Percentiles rank a stretch among this genome's conserved stretches.
phyloP scores from a whole-genome alignment of 345 rosid genomes.

The Populus euphratica region DNA sequence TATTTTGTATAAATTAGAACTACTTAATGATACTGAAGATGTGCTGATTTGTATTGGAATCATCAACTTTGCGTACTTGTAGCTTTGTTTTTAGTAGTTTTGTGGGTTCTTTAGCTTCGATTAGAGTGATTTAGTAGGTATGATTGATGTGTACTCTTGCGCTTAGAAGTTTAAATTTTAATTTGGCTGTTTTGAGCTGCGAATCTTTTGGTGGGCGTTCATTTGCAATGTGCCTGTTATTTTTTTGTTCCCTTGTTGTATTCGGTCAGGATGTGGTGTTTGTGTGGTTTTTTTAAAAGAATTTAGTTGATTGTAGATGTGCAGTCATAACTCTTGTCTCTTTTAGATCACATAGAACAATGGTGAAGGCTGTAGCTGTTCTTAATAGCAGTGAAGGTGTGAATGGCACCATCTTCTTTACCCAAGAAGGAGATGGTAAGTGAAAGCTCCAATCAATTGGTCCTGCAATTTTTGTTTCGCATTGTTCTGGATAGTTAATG shows the following conservation, averaged over 20 bases:
- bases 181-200: background rate
- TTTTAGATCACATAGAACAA: conserved; percentile 70
- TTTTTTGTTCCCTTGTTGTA: background rate
- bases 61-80: background rate
- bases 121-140: background rate
- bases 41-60: background rate
- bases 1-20: background rate
- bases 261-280: background rate
- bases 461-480: background rate
- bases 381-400: conserved; percentile 73
- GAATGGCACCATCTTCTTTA: conserved; percentile 63
- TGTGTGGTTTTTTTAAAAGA: background rate
- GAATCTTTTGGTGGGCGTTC: background rate
- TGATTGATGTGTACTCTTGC: background rate
- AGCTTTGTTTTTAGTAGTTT: background rate
- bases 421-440: conserved; percentile 81
- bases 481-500: background rate
- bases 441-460: background rate
- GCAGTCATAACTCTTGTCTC: conserved; percentile 8
- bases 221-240: background rate
- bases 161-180: background rate
- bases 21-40: background rate
- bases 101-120: background rate
- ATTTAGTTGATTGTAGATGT: background rate
- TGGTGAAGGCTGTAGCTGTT: conserved; percentile 87